Percentiles rank a stretch among this genome's conserved stretches.
Evolutionary conservation across 2,329 filamentous ascomycete genomes (phyloP).

Genomic region (Fusarium sp.): DNA sequence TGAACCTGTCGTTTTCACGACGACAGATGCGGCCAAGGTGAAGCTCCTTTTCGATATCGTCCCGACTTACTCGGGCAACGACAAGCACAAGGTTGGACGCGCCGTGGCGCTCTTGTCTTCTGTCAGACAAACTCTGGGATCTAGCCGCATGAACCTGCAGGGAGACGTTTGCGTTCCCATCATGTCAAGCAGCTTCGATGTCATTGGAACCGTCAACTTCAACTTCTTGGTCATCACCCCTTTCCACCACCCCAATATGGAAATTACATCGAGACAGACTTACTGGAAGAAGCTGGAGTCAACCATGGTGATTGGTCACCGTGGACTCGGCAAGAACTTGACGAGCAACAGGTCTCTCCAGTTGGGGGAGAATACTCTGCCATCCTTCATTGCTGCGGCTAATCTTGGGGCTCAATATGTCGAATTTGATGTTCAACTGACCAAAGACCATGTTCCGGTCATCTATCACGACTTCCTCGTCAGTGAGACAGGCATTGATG

Average conservation of each 20-base stretch:
- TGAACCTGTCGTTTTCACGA: constrained; percentile 90
- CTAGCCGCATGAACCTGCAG: constrained; percentile 89
- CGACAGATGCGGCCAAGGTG: constrained; percentile 79
- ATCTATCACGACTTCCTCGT: constrained; percentile 99
- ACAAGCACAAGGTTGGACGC: constrained; percentile 88
- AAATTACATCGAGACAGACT: constrained; percentile 86
- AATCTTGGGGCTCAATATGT: constrained; percentile 85
- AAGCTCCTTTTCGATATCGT: constrained; percentile 95
- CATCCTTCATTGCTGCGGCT: constrained; percentile 94
- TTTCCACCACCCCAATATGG: constrained; percentile 93
- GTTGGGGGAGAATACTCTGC: constrained; percentile 94
- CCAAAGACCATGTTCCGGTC: constrained; percentile 98
- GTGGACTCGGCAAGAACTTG: constrained; percentile 89
- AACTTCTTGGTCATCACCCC: constrained; percentile 96
- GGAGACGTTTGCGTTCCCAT: constrained; percentile 94
- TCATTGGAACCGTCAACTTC: constrained; percentile 96
- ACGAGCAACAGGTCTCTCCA: constrained; percentile 86
- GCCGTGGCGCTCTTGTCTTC: constrained; percentile 88
- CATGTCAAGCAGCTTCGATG: constrained; percentile 82
- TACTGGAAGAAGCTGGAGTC: constrained; percentile 95
- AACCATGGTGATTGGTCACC: constrained; percentile 81
- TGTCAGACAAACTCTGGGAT: constrained; percentile 83
- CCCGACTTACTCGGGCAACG: constrained; percentile 90
- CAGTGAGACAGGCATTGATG: constrained; percentile 96
- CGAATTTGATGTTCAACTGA: constrained; percentile 90